Conservation (phyloP, 371 early-diverging fungal genomes). For the Circinella umbellata region DNA sequence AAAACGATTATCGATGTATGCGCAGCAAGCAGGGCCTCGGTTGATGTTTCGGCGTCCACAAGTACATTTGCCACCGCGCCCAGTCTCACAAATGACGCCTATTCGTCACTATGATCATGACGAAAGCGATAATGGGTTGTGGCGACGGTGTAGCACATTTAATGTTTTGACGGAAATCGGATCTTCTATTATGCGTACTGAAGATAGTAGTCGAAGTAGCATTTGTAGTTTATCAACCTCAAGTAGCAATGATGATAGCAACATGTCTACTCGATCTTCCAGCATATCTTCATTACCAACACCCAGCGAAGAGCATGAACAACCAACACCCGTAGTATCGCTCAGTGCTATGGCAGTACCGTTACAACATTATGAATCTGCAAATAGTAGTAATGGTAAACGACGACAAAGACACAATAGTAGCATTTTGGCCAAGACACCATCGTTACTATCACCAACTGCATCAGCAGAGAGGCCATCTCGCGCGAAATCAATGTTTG, state of each 20-base stretch:
- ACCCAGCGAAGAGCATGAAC: neutral
- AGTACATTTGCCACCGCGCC: neutral
- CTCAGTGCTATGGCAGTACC: neutral
- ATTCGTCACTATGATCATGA: neutral
- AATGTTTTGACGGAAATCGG: neutral
- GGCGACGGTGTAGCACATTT: neutral
- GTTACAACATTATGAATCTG: neutral
- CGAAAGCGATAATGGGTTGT: neutral
- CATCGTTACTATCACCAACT: neutral
- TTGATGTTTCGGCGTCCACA: neutral
- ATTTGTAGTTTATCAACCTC: neutral
- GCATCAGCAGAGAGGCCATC: neutral
- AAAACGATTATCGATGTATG: conserved; percentile 1
- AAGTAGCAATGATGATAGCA: neutral
- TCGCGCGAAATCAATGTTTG: conserved; percentile 7
- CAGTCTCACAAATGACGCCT: neutral
- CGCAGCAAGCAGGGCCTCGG: neutral
- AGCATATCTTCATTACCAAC: conserved; percentile 1
- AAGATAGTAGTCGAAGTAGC: neutral
- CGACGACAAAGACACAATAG: neutral
- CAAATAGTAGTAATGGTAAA: neutral
- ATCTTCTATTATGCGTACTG: neutral
- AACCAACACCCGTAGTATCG: neutral
- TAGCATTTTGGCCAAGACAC: neutral
- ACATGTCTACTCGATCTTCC: neutral